Evolutionary conservation across 2,329 filamentous ascomycete species (phyloP).

Genomic region (Hypoxylon sp.): DNA sequence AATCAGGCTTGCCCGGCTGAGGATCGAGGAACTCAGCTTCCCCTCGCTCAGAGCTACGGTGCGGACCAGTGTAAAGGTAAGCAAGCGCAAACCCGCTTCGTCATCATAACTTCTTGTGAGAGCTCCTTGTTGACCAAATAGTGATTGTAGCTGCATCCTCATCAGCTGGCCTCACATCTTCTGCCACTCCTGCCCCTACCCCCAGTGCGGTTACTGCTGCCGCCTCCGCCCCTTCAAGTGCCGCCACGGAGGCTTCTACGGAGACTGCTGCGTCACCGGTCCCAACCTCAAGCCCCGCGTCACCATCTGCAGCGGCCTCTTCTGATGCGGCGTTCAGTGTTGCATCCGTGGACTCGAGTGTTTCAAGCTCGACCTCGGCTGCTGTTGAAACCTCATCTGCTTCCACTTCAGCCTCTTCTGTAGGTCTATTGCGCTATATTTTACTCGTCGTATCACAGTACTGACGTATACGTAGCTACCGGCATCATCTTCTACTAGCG

Average conservation of each 20-base stretch:
- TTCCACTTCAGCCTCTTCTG: conserved; percentile 20
- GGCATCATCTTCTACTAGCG: conserved; percentile 24
- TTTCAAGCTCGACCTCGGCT: conserved; percentile 19
- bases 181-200: conserved; percentile 27
- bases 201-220: conserved; percentile 12
- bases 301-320: conserved; percentile 10
- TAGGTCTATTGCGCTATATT: conserved; percentile 14
- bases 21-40: conserved; percentile 51
- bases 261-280: conserved; percentile 17
- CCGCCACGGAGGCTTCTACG: conserved; percentile 22
- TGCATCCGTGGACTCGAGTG: conserved; percentile 17
- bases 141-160: conserved; percentile 41
- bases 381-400: conserved; percentile 15
- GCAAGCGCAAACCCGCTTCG: conserved; percentile 18
- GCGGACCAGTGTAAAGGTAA: conserved; percentile 53
- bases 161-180: conserved; percentile 23
- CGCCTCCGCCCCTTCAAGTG: conserved; percentile 24
- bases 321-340: conserved; percentile 16
- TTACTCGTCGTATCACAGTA: background rate
- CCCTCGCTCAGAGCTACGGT: conserved; percentile 49
- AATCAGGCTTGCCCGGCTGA: conserved; percentile 50
- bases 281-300: conserved; percentile 14
- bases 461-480: conserved; percentile 33
- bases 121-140: conserved; percentile 13
- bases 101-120: background rate